These are phyloP conservation scores for Gymnopilus junonius DNA, from an alignment of 768 basidiomycete genomes.

Conservation along the genomic window DNA sequence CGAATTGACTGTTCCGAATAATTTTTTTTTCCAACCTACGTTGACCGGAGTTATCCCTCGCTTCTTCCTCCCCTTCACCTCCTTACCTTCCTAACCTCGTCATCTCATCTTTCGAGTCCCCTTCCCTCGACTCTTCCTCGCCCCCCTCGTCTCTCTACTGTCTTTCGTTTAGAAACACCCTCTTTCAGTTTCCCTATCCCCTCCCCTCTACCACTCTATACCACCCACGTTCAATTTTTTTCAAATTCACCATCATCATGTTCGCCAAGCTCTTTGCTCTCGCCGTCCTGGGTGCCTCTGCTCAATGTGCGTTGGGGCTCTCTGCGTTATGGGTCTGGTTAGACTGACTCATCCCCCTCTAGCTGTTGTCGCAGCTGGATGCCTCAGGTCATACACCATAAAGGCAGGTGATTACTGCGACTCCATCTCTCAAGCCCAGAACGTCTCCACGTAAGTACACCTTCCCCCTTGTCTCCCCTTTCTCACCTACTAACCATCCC, in stretches of 20 bases:
- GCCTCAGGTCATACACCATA: conserved; percentile 58
- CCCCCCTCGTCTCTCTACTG: not conserved
- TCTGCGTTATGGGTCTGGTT: not conserved
- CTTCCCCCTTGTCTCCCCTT: too few species aligned
- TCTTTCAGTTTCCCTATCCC: not conserved
- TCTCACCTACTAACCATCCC: not conserved
- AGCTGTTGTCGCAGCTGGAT: conserved; percentile 31
- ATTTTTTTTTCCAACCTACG: not conserved
- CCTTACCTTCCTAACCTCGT: not conserved
- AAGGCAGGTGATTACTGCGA: conserved; percentile 58
- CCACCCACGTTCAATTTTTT: not conserved
- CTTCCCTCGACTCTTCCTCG: not conserved
- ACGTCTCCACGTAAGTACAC: conserved; percentile 48
- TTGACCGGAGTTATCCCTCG: too few species aligned
- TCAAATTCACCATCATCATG: conserved; percentile 10
- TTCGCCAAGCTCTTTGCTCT: conserved; percentile 24
- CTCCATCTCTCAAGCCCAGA: conserved; percentile 49
- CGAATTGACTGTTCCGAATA: not conserved
- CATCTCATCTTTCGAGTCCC: not conserved
- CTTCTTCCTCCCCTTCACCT: not conserved
- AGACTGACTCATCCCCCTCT: not conserved
- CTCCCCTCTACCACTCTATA: too few species aligned
- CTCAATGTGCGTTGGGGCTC: conserved; percentile 18
- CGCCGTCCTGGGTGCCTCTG: conserved; percentile 22
- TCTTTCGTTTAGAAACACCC: conserved; percentile 1